Conservation (phyloP, 2,329 filamentous ascomycete genomes). For the Sporothrix brasiliensis region DNA sequence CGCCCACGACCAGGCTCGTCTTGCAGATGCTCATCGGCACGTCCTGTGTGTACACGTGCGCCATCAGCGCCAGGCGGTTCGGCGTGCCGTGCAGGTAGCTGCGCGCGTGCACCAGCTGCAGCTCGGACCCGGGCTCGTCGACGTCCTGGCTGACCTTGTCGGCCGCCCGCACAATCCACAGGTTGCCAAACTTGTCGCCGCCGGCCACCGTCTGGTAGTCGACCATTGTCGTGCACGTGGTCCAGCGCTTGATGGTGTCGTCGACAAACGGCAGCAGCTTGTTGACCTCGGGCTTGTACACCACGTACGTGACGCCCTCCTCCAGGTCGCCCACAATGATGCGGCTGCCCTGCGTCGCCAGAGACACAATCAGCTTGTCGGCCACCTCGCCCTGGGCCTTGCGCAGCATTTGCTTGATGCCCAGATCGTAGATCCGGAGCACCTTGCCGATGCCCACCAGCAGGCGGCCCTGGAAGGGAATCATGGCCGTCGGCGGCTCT, state of each 20-base stretch:
- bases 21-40: slow-evolving; percentile 90
- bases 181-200: slow-evolving; percentile 96
- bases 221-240: slow-evolving; percentile 87
- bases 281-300: slow-evolving; percentile 91
- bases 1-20: slow-evolving; percentile 85
- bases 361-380: slow-evolving; percentile 79
- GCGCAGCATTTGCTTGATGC: slow-evolving; percentile 86
- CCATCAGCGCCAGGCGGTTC: slow-evolving; percentile 80
- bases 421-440: slow-evolving; percentile 87
- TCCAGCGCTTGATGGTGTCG: slow-evolving; percentile 87
- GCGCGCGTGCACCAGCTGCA: slow-evolving; percentile 87
- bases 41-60: slow-evolving; percentile 89
- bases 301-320: slow-evolving; percentile 87
- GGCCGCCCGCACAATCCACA: slow-evolving; percentile 89
- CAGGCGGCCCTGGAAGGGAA: slow-evolving; percentile 89
- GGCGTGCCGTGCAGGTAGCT: slow-evolving; percentile 88
- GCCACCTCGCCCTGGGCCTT: slow-evolving; percentile 84
- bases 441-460: slow-evolving; percentile 82
- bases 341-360: slow-evolving; percentile 87
- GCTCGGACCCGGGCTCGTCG: slow-evolving; percentile 87
- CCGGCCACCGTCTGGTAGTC: slow-evolving; percentile 96
- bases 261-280: slow-evolving; percentile 91
- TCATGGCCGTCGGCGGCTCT: slow-evolving; percentile 82
- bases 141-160: slow-evolving; percentile 83
- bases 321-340: slow-evolving; percentile 92